A percentile compares a stretch with the other conserved stretches of the same genome.
These are phyloP conservation scores for Clavulina sp. DNA, from an alignment of 768 basidiomycete species.

Conservation along the genomic window DNA sequence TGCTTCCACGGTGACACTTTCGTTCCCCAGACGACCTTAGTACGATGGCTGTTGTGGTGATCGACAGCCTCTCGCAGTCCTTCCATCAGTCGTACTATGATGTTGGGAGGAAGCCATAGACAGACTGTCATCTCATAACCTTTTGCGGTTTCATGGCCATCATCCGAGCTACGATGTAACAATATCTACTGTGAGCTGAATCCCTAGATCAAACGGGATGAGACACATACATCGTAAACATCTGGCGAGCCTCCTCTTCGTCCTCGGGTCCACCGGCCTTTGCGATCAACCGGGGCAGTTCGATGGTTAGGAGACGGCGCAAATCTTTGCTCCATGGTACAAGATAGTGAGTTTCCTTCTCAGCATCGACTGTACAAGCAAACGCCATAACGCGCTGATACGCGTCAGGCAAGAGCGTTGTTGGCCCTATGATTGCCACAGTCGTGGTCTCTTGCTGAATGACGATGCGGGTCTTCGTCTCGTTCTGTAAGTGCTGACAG, in stretches of 20 bases:
- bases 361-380: background rate
- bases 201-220: background rate
- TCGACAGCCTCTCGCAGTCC: background rate
- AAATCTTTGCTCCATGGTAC: background rate
- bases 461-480: background rate
- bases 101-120: background rate
- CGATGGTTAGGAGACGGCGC: background rate
- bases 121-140: background rate
- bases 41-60: background rate
- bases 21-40: background rate
- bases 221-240: background rate
- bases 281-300: background rate
- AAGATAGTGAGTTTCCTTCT: constrained; percentile 1
- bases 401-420: background rate
- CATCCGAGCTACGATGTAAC: background rate
- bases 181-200: background rate
- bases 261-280: background rate
- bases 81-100: background rate
- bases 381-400: background rate
- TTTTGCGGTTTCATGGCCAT: background rate
- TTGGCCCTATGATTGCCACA: background rate
- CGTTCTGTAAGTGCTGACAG: background rate
- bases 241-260: background rate
- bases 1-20: background rate
- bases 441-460: background rate